Base-by-base conservation (phyloP, 495 filamentous ascomycete genomes). In the Pseudotulostoma volvatum region DNA sequence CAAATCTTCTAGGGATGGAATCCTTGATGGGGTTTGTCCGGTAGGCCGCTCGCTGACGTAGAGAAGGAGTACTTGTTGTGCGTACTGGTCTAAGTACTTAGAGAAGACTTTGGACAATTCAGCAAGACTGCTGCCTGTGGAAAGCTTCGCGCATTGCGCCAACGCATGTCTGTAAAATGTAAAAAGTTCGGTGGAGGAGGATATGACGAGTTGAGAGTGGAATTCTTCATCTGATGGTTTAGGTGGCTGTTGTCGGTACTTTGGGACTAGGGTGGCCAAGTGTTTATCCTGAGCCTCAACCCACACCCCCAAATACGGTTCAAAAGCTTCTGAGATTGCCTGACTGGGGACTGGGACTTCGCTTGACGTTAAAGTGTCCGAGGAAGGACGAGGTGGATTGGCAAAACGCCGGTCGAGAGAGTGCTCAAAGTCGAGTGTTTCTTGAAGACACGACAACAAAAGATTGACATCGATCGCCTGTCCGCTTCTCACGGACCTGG, bases 391-490 rank as follows among this genome's bases (percentile, higher is more conserved):
- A 11, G 84, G 70, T 35, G 84, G 74, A 53, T 61, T 79, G 1
- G 78, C 67, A 56, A 96, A 96, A 9, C 83, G 74, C 25, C 75
- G 67, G 50, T 97, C 90, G 9, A 97, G 67, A 33, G 73, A 79
- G 52, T 96, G 88, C 57, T 97, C 90, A 53, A 97, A 97, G 49
- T 97, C 84, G 47, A 97, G 73, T 1, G 90, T 97, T 60, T 97
- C 92, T 48, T 96, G 88, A 37, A 97, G 63, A 49, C 90, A 95
- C 9, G 81, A 84, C 13, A 97, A 71, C 23, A 97, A 59, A 37
- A 97, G 60, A 51, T 93, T 90, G 43, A 97, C 90, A 58, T 97
- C 85, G 36, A 95, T 65, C 25, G 77, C 78, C 55, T 79, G 74
- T 1, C 86, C 86, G 44, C 86, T 87, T 43, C 87, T 73, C 64